phyloP scores from a whole-genome alignment of 202 grass and related monocot genomes.

The Elaeis oleifera region DNA sequence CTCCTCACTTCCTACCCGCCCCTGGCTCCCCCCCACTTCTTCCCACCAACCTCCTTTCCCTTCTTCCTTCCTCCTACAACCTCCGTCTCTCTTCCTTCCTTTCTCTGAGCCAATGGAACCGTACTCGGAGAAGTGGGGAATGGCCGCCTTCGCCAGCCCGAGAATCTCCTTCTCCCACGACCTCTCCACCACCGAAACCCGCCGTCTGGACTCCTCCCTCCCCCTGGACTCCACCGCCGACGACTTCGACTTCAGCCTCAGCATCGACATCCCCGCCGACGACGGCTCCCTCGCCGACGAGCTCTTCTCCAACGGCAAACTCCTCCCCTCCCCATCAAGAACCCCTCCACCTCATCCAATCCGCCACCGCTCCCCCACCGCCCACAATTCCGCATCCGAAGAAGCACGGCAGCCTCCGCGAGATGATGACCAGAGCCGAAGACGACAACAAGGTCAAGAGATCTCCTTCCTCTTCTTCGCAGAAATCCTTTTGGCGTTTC shows the following conservation, averaged over 20 bases:
- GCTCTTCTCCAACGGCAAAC: slow-evolving; percentile 47
- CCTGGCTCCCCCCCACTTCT: too few species aligned
- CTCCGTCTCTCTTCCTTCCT: too few species aligned
- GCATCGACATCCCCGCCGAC: slow-evolving; percentile 1
- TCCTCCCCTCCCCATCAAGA: slow-evolving; percentile 33
- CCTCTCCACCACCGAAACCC: slow-evolving; percentile 2
- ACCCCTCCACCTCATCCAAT: background rate
- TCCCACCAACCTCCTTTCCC: too few species aligned
- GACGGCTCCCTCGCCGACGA: slow-evolving; percentile 45
- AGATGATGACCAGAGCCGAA: background rate
- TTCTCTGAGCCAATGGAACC: too few species aligned
- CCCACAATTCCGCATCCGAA: background rate
- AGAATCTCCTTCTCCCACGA: slow-evolving; percentile 64
- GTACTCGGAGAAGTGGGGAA: too few species aligned
- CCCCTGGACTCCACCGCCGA: background rate
- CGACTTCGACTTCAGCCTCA: slow-evolving; percentile 45
- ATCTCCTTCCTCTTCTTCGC: background rate
- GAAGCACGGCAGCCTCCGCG: slow-evolving; percentile 11
- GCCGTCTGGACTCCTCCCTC: slow-evolving; percentile 7
- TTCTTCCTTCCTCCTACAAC: too few species aligned
- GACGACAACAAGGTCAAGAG: background rate
- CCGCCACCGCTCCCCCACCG: background rate
- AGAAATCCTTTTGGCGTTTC: slow-evolving; percentile 7
- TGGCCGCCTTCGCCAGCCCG: slow-evolving; percentile 15
- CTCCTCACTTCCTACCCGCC: too few species aligned